Evolutionary conservation across 768 basidiomycete genomes (phyloP).

Genomic region (Leccinum uliginosum): DNA sequence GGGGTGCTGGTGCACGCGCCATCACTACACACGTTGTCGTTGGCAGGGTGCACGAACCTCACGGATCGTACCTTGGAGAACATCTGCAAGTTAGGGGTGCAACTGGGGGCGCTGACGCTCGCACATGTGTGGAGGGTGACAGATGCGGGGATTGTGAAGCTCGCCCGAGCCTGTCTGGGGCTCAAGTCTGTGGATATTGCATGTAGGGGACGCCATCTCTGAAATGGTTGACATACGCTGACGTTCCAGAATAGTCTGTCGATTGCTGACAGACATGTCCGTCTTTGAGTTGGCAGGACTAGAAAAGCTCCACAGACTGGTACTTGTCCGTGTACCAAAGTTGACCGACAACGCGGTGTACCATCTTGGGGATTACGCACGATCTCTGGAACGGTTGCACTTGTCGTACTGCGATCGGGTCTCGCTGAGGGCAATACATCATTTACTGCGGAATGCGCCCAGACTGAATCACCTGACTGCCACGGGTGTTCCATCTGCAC

Average conservation of each 20-base stretch:
- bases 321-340: conserved; percentile 74
- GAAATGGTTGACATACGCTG: conserved; percentile 6
- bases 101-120: conserved; percentile 76
- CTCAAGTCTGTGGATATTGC: conserved; percentile 83
- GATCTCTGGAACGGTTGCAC: conserved; percentile 72
- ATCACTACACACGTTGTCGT: conserved; percentile 66
- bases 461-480: conserved; percentile 71
- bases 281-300: conserved; percentile 76
- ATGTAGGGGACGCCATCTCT: conserved; percentile 46
- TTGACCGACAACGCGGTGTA: conserved; percentile 82
- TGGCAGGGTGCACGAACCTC: conserved; percentile 73
- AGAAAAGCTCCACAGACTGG: conserved; percentile 66
- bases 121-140: conserved; percentile 80
- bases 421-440: conserved; percentile 70
- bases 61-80: conserved; percentile 68
- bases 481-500: conserved; percentile 76
- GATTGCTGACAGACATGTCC: conserved; percentile 78
- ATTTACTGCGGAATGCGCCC: conserved; percentile 55
- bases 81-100: conserved; percentile 66
- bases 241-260: conserved; percentile 55
- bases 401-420: conserved; percentile 83
- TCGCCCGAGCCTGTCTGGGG: conserved; percentile 67
- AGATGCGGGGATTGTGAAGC: conserved; percentile 62
- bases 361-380: conserved; percentile 70
- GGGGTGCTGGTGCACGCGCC: conserved; percentile 76